phyloP scores from a whole-genome alignment of 306 rosid genomes.

The Rosa chinensis region DNA sequence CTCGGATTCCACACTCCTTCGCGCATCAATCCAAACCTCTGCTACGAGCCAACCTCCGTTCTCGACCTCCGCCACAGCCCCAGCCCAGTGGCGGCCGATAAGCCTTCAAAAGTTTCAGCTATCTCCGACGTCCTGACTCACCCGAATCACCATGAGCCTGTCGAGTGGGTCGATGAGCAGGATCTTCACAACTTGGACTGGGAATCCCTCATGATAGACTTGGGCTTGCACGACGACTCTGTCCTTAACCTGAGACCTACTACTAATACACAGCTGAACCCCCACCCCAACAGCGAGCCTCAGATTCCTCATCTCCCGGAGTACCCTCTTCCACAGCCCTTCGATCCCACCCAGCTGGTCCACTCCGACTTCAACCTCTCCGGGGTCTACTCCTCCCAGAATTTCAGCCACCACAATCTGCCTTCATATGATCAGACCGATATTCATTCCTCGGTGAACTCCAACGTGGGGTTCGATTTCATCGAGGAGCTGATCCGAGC shows the following conservation, averaged over 20 bases:
- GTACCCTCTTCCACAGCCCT: constrained; percentile 43
- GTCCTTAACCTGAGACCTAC: constrained; percentile 27
- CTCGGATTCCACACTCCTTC: constrained; percentile 21
- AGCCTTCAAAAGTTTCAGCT: constrained; percentile 24
- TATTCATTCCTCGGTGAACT: constrained; percentile 22
- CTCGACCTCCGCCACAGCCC: constrained; percentile 82
- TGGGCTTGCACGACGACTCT: constrained; percentile 66
- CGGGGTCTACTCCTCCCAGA: constrained; percentile 46
- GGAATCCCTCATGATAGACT: constrained; percentile 77
- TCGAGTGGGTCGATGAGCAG: constrained; percentile 64
- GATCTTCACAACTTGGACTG: constrained; percentile 58
- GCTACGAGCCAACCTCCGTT: constrained; percentile 84
- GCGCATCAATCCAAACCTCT: constrained; percentile 26
- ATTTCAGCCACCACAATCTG: constrained; percentile 27
- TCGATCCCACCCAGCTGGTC: constrained; percentile 44
- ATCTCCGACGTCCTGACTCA: constrained; percentile 27
- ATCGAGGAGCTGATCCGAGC: constrained; percentile 70
- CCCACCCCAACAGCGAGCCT: constrained; percentile 25
- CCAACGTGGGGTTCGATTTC: constrained; percentile 49
- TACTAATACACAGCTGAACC: neutral
- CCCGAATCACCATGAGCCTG: constrained; percentile 27
- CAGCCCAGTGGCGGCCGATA: constrained; percentile 48
- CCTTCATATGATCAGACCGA: constrained; percentile 20
- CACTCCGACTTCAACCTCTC: constrained; percentile 51
- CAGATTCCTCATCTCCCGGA: constrained; percentile 39